Base-by-base conservation (phyloP, 2,329 filamentous ascomycete genomes). In the Xylaria sp. region DNA sequence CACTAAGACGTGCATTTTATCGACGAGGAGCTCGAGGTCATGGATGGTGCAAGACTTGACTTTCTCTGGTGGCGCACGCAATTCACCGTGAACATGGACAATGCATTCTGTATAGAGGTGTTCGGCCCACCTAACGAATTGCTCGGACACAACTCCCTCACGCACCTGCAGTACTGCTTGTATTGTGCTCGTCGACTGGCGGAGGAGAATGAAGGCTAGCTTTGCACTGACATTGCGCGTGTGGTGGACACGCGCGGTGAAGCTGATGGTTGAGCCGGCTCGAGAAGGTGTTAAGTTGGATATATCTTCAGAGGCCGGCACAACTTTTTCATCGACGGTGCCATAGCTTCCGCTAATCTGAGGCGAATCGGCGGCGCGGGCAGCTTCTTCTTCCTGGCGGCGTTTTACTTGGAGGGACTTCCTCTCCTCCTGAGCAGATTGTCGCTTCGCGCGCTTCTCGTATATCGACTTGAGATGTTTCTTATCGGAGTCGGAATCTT, bases 51-150 rank as follows among this genome's bases (percentile, higher is more conserved):
- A 92, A 48, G 93, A 91, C 72, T 91, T 89, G 67, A 98, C 87
- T 48, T 90, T 88, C 74, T 94, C 89, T 7, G 91, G 89, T 0
- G 94, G 92, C 70, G 87, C 85, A 76, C 94, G 92, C 3, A 97
- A 81, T 1, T 87, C 87, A 67, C 93, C 94, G 62, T 87, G 89
- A 65, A 97, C 89, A 66, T 92, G 88, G 5, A 97, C 89, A 60
- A 97, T 87, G 8, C 90, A 92, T 78, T 97, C 94, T 6, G 90
- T 84, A 64, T 91, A 90, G 55, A 97, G 84, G 78, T 93, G 93
- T 80, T 97, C 92, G 2, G 93, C 92, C 92, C 94, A 97, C 77
- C 92, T 91, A 33, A 97, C 86, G 86, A 97, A 95, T 75, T 92
- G 87, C 67, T 89, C 86, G 1, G 91, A 91, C 12, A 92, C 86